These are phyloP conservation scores for Alternaria panax DNA, from an alignment of 2,329 filamentous ascomycete species.

Conservation along the genomic window DNA sequence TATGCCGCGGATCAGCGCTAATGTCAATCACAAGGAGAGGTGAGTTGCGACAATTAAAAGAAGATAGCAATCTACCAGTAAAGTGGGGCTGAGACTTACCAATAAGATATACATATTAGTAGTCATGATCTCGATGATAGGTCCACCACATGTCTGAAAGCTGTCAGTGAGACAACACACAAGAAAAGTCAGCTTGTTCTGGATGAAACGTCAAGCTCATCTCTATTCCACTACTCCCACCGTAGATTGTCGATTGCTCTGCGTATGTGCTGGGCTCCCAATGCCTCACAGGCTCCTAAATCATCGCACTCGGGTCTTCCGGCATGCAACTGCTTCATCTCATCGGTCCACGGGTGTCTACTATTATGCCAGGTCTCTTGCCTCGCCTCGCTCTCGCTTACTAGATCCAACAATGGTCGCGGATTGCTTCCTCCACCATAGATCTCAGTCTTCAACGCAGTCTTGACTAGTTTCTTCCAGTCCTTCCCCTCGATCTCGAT, in stretches of 20 bases:
- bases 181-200: background rate
- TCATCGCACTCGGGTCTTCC: conserved; percentile 10
- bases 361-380: conserved; percentile 54
- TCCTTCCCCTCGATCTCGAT: conserved; percentile 55
- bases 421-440: conserved; percentile 46
- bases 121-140: too few relatives aligned
- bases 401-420: conserved; percentile 43
- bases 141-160: too few relatives aligned
- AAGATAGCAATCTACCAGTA: too few relatives aligned
- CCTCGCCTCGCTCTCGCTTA: conserved; percentile 51
- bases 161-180: background rate
- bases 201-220: background rate
- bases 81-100: too few relatives aligned
- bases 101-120: too few relatives aligned
- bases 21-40: too few relatives aligned
- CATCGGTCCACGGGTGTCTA: conserved; percentile 17
- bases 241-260: conserved; percentile 20
- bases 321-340: conserved; percentile 33
- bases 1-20: too few relatives aligned
- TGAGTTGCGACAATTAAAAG: too few relatives aligned
- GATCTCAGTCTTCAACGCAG: conserved; percentile 56
- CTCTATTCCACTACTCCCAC: conserved; percentile 19
- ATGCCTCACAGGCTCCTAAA: conserved; percentile 20
- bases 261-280: conserved; percentile 25
- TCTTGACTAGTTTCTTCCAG: conserved; percentile 55